Percentiles rank a stretch among this genome's conserved stretches.
These are phyloP conservation scores for Oropetium thomaeum DNA, from an alignment of 176 grass and related monocot genomes.

Conservation along the genomic window DNA sequence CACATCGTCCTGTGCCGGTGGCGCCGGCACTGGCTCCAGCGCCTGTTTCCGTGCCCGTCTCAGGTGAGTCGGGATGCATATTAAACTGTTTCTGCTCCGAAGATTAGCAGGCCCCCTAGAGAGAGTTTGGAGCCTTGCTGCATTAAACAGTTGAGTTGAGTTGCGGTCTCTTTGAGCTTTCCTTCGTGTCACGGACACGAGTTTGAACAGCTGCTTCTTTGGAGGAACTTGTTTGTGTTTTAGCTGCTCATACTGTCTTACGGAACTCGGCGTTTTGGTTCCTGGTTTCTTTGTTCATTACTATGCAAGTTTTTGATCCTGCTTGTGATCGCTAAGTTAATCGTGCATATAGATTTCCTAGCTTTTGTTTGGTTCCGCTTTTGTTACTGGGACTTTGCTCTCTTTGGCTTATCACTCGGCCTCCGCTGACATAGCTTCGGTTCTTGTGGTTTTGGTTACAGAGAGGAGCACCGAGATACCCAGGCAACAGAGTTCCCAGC, in stretches of 20 bases:
- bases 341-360: not conserved
- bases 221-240: too few relatives aligned
- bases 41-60: not conserved
- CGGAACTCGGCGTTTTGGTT: not conserved
- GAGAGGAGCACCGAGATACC: constrained; percentile 51
- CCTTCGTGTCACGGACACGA: not conserved
- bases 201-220: not conserved
- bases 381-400: not conserved
- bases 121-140: not conserved
- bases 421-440: constrained; percentile 18
- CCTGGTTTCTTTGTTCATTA: not conserved
- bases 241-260: too few relatives aligned
- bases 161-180: not conserved
- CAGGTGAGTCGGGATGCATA: constrained; percentile 24
- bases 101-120: too few relatives aligned
- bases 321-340: not conserved
- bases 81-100: not conserved
- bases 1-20: not conserved
- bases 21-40: not conserved
- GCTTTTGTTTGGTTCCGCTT: not conserved
- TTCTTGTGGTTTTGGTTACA: constrained; percentile 23
- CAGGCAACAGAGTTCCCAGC: constrained; percentile 49
- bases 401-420: constrained; percentile 1
- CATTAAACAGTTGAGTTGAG: not conserved
- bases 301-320: not conserved